Percentiles rank a stretch among this genome's conserved stretches.
phyloP scores from a whole-genome alignment of 768 basidiomycete species.

The Pulveroboletus sp. region DNA sequence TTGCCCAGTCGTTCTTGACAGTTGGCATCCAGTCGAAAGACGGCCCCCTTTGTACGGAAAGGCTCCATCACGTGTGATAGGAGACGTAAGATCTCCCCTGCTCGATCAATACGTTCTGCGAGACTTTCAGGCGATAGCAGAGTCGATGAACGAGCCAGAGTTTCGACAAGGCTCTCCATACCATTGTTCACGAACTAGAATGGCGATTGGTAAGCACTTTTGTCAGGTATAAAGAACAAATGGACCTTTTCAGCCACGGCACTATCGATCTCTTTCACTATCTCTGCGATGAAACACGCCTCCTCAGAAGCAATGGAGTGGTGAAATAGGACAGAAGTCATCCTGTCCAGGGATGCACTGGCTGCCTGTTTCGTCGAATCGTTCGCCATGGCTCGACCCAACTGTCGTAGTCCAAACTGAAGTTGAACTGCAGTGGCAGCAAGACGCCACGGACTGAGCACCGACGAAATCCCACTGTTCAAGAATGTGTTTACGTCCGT shows the following conservation, averaged over 20 bases:
- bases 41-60: slow-evolving; percentile 44
- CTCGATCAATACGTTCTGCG: slow-evolving; percentile 43
- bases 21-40: slow-evolving; percentile 44
- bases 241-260: slow-evolving; percentile 63
- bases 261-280: slow-evolving; percentile 64
- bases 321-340: slow-evolving; percentile 64
- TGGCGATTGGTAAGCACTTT: not conserved
- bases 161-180: slow-evolving; percentile 56
- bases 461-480: slow-evolving; percentile 58
- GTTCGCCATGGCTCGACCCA: slow-evolving; percentile 62
- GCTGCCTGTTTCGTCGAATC: slow-evolving; percentile 49
- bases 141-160: slow-evolving; percentile 37
- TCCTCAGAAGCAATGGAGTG: slow-evolving; percentile 74
- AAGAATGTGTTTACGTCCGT: slow-evolving; percentile 46
- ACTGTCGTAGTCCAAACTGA: slow-evolving; percentile 68
- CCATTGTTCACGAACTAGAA: slow-evolving; percentile 72
- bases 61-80: slow-evolving; percentile 66
- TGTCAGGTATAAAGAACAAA: not conserved
- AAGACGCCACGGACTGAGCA: slow-evolving; percentile 80
- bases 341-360: slow-evolving; percentile 58
- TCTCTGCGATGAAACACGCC: slow-evolving; percentile 80
- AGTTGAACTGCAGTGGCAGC: slow-evolving; percentile 77
- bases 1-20: slow-evolving; percentile 54
- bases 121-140: slow-evolving; percentile 27
- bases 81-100: slow-evolving; percentile 65